Evolutionary conservation across 495 filamentous ascomycete species (phyloP).

Genomic region (Penicillium bialowiezense): DNA sequence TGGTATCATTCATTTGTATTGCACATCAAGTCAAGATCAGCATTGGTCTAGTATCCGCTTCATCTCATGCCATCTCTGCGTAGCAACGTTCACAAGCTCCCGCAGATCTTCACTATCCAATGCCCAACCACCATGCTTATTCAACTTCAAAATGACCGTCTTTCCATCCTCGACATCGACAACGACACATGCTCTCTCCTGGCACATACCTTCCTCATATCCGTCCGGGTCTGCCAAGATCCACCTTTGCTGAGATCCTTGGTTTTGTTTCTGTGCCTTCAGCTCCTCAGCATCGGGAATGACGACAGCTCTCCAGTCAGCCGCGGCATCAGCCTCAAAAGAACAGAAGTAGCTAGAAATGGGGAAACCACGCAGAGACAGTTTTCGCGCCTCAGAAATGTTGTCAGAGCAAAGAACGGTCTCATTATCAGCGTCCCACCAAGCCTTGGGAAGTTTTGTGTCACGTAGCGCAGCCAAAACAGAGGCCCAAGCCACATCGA

Average conservation of each 20-base stretch:
- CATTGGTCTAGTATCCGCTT: conserved; percentile 42
- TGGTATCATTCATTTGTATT: conserved; percentile 35
- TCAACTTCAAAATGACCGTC: conserved; percentile 62
- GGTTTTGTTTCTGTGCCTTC: conserved; percentile 32
- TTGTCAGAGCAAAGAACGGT: conserved; percentile 69
- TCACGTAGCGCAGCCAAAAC: conserved; percentile 78
- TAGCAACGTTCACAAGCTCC: conserved; percentile 50
- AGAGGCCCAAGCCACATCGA: conserved; percentile 85
- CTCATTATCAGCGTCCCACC: conserved; percentile 83
- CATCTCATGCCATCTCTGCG: conserved; percentile 55
- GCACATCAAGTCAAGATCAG: conserved; percentile 17
- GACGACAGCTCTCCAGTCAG: conserved; percentile 36
- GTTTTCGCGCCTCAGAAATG: conserved; percentile 40
- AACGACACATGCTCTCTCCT: conserved; percentile 70
- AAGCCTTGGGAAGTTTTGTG: conserved; percentile 74
- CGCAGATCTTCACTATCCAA: conserved; percentile 55
- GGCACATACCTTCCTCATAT: conserved; percentile 79
- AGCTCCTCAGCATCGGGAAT: conserved; percentile 43
- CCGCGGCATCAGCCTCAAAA: conserved; percentile 62
- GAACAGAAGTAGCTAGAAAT: conserved; percentile 71
- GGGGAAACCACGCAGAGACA: conserved; percentile 59
- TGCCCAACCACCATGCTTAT: conserved; percentile 76
- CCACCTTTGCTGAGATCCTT: conserved; percentile 58
- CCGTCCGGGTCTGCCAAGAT: conserved; percentile 84
- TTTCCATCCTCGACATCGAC: conserved; percentile 61